These are phyloP conservation scores for Leccinum huronense DNA, from an alignment of 1,284 basidiomycete species.

Conservation along the genomic window DNA sequence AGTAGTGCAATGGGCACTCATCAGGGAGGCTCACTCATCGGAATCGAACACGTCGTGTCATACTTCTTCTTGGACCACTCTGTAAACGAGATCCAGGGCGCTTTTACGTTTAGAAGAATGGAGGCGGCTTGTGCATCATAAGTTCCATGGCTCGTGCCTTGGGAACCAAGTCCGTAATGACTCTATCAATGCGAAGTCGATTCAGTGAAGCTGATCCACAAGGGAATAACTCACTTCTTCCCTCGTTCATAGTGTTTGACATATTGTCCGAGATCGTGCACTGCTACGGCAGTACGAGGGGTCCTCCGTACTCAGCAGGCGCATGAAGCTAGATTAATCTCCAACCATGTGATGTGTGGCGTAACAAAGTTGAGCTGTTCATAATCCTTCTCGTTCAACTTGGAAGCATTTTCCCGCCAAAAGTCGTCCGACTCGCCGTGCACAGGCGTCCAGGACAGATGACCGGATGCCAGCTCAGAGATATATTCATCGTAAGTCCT, in stretches of 20 bases:
- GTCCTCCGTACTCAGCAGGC: slow-evolving; percentile 60
- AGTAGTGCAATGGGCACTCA: too few species aligned
- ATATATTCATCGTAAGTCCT: slow-evolving; percentile 96
- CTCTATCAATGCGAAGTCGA: slow-evolving; percentile 42
- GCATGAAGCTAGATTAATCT: slow-evolving; percentile 46
- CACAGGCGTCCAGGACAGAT: slow-evolving; percentile 92
- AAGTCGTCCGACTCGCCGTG: slow-evolving; percentile 91
- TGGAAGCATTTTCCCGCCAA: slow-evolving; percentile 93
- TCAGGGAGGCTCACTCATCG: too few species aligned
- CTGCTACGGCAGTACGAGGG: slow-evolving; percentile 84
- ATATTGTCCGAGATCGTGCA: slow-evolving; percentile 92
- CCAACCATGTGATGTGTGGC: not conserved
- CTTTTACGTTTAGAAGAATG: too few species aligned
- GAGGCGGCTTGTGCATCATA: slow-evolving; percentile 64
- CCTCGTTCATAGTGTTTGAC: slow-evolving; percentile 87
- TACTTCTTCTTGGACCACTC: too few species aligned
- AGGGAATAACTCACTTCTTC: slow-evolving; percentile 69
- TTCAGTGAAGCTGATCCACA: not conserved
- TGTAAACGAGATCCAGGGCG: too few species aligned
- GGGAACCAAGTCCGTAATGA: slow-evolving; percentile 79
- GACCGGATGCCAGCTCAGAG: slow-evolving; percentile 87
- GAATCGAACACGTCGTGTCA: too few species aligned
- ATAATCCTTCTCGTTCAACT: slow-evolving; percentile 78
- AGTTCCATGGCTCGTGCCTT: slow-evolving; percentile 94
- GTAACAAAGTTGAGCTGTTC: slow-evolving; percentile 71